Evolutionary conservation across 2,329 filamentous ascomycete species (phyloP).

Genomic region (Tolypocladium ovalisporum): DNA sequence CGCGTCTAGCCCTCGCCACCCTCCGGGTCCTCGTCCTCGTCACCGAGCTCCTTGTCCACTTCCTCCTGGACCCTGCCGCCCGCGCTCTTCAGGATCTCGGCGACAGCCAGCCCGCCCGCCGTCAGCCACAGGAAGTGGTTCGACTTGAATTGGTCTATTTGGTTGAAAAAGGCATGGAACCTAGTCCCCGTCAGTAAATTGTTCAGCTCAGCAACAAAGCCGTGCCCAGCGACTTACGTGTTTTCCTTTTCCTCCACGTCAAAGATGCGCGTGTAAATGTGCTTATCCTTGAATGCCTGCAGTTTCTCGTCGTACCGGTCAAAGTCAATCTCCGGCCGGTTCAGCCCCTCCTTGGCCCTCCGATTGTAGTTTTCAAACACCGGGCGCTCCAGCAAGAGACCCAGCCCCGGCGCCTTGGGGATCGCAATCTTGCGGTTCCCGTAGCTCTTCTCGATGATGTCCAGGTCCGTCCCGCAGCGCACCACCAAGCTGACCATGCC

Average conservation of each 20-base stretch:
- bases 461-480: conserved; percentile 66
- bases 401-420: conserved; percentile 85
- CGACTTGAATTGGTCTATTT: conserved; percentile 63
- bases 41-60: conserved; percentile 36
- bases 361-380: conserved; percentile 87
- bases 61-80: conserved; percentile 28
- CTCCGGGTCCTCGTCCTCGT: conserved; percentile 41
- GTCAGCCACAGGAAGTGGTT: conserved; percentile 68
- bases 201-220: background rate
- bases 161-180: conserved; percentile 69
- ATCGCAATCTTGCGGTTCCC: conserved; percentile 66
- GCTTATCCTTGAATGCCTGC: conserved; percentile 76
- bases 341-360: conserved; percentile 52
- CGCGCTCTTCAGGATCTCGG: conserved; percentile 27
- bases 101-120: conserved; percentile 53
- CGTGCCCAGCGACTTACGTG: conserved; percentile 47
- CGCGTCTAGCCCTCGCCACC: conserved; percentile 27
- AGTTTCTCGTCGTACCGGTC: conserved; percentile 67
- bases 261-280: conserved; percentile 91
- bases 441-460: conserved; percentile 66
- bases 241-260: conserved; percentile 79
- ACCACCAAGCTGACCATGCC: conserved; percentile 80
- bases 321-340: conserved; percentile 66
- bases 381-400: conserved; percentile 77
- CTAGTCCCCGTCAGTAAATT: conserved; percentile 26